phyloP scores from a whole-genome alignment of 1,284 basidiomycete species.

The Ceratobasidium sp. region DNA sequence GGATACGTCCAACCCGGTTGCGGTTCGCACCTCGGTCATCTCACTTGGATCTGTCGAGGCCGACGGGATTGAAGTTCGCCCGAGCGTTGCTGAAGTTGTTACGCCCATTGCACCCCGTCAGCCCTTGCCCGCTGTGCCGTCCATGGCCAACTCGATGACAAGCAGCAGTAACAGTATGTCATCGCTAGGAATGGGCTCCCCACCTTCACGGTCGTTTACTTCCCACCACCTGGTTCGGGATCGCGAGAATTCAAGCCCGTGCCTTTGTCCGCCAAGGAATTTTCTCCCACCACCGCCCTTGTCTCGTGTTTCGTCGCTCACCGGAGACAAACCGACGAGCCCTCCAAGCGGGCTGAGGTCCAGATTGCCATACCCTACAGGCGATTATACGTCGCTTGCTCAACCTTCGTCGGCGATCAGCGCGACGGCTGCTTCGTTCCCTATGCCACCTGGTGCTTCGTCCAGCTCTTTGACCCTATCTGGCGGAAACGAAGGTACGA shows the following conservation, averaged over 20 bases:
- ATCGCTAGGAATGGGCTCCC: constrained; percentile 20
- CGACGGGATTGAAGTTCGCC: constrained; percentile 33
- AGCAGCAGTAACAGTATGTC: not conserved
- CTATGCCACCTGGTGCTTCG: constrained; percentile 36
- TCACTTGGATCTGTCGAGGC: constrained; percentile 33
- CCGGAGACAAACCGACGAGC: not conserved
- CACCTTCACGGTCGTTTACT: constrained; percentile 8
- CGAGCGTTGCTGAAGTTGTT: constrained; percentile 32
- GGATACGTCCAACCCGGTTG: constrained; percentile 16
- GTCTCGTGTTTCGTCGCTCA: constrained; percentile 17
- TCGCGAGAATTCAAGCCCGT: constrained; percentile 34
- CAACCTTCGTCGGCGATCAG: constrained; percentile 50
- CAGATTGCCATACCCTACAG: constrained; percentile 77
- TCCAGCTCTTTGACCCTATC: constrained; percentile 32
- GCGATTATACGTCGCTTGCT: constrained; percentile 72
- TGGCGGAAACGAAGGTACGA: not conserved
- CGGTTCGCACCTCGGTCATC: constrained; percentile 32
- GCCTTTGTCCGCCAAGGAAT: constrained; percentile 26
- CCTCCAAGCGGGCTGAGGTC: no score
- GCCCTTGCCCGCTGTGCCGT: constrained; percentile 20
- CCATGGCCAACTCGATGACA: constrained; percentile 11
- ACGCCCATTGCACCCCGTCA: constrained; percentile 29
- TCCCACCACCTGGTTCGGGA: constrained; percentile 10
- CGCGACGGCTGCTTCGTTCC: constrained; percentile 35
- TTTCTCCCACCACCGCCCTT: constrained; percentile 27